Conservation (phyloP, 2,329 filamentous ascomycete species). For the Colletotrichum trifolii region DNA sequence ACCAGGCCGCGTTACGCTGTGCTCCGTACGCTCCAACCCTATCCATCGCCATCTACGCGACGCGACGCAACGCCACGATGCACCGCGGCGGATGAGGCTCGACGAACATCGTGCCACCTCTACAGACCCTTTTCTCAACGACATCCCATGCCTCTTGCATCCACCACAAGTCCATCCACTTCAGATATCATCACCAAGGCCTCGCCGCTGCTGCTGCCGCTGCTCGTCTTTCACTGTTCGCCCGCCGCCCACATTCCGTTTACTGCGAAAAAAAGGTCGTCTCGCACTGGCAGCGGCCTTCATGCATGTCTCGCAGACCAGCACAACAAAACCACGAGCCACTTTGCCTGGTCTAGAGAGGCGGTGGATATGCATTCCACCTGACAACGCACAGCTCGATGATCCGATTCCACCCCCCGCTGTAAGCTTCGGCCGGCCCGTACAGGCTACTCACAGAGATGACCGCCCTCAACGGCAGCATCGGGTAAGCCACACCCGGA, state of each 20-base stretch:
- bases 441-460: neutral
- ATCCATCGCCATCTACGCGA: neutral
- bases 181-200: neutral
- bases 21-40: neutral
- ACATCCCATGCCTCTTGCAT: slow-evolving; percentile 3
- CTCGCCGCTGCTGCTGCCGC: slow-evolving; percentile 10
- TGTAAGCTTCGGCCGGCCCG: slow-evolving; percentile 19
- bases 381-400: slow-evolving; percentile 25
- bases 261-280: too few species aligned
- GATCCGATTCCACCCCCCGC: neutral
- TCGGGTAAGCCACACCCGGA: neutral
- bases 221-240: neutral
- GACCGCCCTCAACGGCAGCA: neutral
- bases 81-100: slow-evolving; percentile 1
- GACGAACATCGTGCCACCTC: slow-evolving; percentile 7
- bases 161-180: neutral
- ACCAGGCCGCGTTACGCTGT: neutral
- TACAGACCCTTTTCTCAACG: neutral
- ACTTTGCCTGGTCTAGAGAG: neutral
- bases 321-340: slow-evolving; percentile 12
- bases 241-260: slow-evolving; percentile 10
- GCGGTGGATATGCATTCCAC: neutral
- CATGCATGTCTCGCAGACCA: slow-evolving; percentile 23
- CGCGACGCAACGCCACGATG: neutral
- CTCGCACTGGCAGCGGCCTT: slow-evolving; percentile 6